Conservation (phyloP, 1,139 yeast genomes). For the Yamadazyma kanchanaburiensis region DNA sequence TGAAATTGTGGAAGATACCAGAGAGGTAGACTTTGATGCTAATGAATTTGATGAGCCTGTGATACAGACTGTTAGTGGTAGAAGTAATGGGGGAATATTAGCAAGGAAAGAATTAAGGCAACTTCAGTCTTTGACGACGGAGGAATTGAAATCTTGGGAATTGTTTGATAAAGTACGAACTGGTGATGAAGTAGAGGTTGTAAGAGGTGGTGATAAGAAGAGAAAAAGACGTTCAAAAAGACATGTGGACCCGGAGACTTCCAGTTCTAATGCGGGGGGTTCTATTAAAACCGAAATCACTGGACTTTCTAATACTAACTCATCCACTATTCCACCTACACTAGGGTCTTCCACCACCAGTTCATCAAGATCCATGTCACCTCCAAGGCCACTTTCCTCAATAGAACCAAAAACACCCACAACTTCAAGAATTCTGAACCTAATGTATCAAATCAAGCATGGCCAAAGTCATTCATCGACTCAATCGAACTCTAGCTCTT, state of each 20-base stretch:
- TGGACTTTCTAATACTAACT: slow-evolving; percentile 1
- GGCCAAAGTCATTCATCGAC: no score
- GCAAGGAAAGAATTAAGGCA: slow-evolving; percentile 35
- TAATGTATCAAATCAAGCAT: slow-evolving; percentile 25
- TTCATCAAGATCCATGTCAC: not conserved
- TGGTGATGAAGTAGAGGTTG: not conserved
- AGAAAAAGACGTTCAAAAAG: not conserved
- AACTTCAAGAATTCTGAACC: slow-evolving; percentile 19
- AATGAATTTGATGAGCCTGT: not conserved
- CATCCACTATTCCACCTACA: not conserved
- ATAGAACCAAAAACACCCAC: no score
- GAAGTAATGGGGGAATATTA: slow-evolving; percentile 38
- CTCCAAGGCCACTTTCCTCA: slow-evolving; percentile 1
- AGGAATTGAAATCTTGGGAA: slow-evolving; percentile 41
- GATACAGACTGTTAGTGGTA: not conserved
- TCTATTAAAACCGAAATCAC: slow-evolving; percentile 16
- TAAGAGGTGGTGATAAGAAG: not conserved
- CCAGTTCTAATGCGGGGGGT: not conserved
- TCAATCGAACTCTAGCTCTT: not conserved
- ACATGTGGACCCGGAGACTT: not conserved
- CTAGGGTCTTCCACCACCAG: slow-evolving; percentile 1
- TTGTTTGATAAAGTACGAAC: slow-evolving; percentile 32
- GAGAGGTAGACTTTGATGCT: no score
- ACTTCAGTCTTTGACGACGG: slow-evolving; percentile 26
- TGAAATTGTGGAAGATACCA: slow-evolving; percentile 1